A percentile compares a stretch with the other conserved stretches of the same genome.
phyloP scores from a whole-genome alignment of 257 asterid species.

The Lycium barbarum region DNA sequence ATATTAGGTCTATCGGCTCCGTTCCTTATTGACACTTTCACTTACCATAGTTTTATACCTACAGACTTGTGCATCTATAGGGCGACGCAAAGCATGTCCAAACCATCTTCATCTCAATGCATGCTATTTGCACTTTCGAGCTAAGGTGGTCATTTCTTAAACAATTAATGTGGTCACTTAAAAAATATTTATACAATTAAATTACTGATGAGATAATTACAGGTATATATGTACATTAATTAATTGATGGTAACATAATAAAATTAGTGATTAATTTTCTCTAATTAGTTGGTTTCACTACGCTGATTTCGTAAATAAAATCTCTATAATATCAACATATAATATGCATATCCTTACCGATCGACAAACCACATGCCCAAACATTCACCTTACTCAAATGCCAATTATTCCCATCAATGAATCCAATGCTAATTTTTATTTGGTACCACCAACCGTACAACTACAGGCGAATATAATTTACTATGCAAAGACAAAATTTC shows the following conservation, averaged over 20 bases:
- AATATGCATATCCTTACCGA: neutral
- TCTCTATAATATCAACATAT: neutral
- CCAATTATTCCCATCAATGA: neutral
- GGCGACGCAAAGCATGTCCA: neutral
- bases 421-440: neutral
- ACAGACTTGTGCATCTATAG: no score
- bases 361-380: neutral
- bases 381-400: neutral
- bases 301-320: neutral
- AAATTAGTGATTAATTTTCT: neutral
- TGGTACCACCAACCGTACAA: neutral
- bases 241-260: neutral
- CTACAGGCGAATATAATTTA: slow-evolving; percentile 2
- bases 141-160: neutral
- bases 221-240: neutral
- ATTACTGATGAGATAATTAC: neutral
- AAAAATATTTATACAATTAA: neutral
- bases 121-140: no score
- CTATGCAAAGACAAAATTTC: neutral
- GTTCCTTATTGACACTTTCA: neutral
- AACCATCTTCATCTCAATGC: neutral
- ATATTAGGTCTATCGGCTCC: no score
- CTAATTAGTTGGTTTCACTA: neutral
- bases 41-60: neutral
- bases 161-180: neutral